These are phyloP conservation scores for Penicillium atrosanguineum DNA, from an alignment of 495 filamentous ascomycete genomes.

Conservation along the genomic window DNA sequence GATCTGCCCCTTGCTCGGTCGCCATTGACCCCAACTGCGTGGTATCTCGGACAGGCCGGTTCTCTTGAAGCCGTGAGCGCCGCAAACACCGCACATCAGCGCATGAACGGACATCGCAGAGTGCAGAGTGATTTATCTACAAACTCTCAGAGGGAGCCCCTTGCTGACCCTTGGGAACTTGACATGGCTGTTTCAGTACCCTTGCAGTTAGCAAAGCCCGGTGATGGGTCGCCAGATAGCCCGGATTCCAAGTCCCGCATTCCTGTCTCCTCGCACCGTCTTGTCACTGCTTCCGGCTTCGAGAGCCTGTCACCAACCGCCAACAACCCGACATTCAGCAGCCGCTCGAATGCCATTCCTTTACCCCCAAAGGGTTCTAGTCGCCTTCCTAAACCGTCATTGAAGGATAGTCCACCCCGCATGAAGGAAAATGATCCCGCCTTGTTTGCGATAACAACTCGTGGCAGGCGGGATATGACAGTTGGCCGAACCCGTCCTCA, in stretches of 20 bases:
- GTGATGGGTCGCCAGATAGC: constrained; percentile 31
- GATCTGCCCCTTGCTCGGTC: constrained; percentile 37
- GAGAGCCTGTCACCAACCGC: constrained; percentile 43
- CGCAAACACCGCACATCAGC: not conserved
- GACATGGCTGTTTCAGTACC: constrained; percentile 42
- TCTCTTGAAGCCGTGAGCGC: constrained; percentile 44
- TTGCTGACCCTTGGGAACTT: constrained; percentile 29
- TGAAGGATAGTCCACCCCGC: constrained; percentile 32
- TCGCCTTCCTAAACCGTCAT: constrained; percentile 43
- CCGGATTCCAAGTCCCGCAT: constrained; percentile 57
- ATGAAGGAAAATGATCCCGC: constrained; percentile 29
- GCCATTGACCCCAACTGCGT: constrained; percentile 54
- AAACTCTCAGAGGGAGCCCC: constrained; percentile 20
- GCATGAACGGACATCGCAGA: constrained; percentile 40
- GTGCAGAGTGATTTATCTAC: constrained; percentile 45
- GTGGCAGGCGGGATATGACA: constrained; percentile 30
- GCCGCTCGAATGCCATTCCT: constrained; percentile 27
- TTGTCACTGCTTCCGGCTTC: constrained; percentile 46
- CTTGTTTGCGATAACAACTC: constrained; percentile 35
- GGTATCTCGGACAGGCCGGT: constrained; percentile 50
- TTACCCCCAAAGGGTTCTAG: constrained; percentile 46
- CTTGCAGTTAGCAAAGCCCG: constrained; percentile 30
- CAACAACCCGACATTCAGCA: constrained; percentile 40
- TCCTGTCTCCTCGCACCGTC: constrained; percentile 51
- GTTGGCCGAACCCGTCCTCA: constrained; percentile 35